Base-by-base conservation (phyloP, 805 yeast species). In the Dipodascus albidus region DNA sequence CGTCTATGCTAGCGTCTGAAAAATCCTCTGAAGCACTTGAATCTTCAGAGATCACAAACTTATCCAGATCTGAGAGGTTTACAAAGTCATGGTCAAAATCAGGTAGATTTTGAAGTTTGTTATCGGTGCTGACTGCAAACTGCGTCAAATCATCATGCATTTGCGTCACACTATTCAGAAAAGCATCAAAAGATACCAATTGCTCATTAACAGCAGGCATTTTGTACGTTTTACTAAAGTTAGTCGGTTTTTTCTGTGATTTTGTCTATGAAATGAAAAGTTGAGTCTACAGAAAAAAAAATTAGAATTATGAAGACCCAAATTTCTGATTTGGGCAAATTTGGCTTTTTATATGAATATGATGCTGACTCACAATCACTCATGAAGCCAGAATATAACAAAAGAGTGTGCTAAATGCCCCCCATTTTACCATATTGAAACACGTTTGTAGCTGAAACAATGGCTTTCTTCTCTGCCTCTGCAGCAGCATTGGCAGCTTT, bases 371-470 rank as follows among this genome's bases (percentile, higher is more conserved):
- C 44, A 38, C 20, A 17, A 17, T 17, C 20, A 38, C 44, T 38
- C 44, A 38, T 15, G 9, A 9, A 31, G 14, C n/a, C n/a, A n/a
- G n/a, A n/a, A n/a, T n/a, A n/a, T n/a, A n/a, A n/a, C n/a, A n/a
- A n/a, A n/a, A n/a, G n/a, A n/a, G 15, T 31, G 9, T 31, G 35
- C 11, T 21, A 27, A 17, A 31, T 53, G 44, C 64, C 66, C 2
- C 67, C 67, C 67, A 63, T 62, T 54, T 62, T 63, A 33, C 64
- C 64, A 53, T 53, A 61, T 53, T 63, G 67, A 49, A 63, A 63
- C 21, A 59, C 58, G 47, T 56, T 60, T 38, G 62, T 62, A 9
- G 62, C 63, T 20, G 53, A 49, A 19, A 17, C 44, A n/a, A 19
- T 38, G 44, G 44, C 44, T 6, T 14, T 17, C 14, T 20, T 22